These are phyloP conservation scores for Candida koratica DNA, from an alignment of 805 yeast species.

Conservation along the genomic window DNA sequence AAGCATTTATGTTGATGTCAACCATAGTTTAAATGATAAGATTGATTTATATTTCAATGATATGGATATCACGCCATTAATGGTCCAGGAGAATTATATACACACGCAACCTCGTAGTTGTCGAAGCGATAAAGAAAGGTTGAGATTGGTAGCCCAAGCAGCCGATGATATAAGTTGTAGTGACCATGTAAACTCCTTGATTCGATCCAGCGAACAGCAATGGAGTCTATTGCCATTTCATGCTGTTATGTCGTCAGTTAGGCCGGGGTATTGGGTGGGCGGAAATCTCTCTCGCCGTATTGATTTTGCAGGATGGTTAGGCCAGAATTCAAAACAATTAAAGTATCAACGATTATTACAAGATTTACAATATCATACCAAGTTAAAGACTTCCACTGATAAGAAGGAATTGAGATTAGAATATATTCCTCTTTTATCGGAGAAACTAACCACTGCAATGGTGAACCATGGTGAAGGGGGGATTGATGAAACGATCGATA, in stretches of 20 bases:
- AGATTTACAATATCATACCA: slow-evolving; percentile 83
- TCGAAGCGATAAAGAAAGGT: slow-evolving; percentile 45
- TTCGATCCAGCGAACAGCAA: slow-evolving; percentile 87
- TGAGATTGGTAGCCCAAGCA: slow-evolving; percentile 67
- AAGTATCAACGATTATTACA: slow-evolving; percentile 77
- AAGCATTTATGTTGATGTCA: slow-evolving; percentile 50
- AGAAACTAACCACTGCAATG: slow-evolving; percentile 58
- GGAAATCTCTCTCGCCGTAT: slow-evolving; percentile 69
- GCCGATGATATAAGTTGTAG: slow-evolving; percentile 84
- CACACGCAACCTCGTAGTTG: slow-evolving; percentile 54
- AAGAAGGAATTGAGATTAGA: slow-evolving; percentile 70
- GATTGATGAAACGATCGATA: slow-evolving; percentile 57
- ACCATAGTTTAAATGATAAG: slow-evolving; percentile 69
- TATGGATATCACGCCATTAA: slow-evolving; percentile 88
- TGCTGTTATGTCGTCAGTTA: slow-evolving; percentile 78
- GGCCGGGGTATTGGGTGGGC: slow-evolving; percentile 70
- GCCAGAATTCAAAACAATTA: slow-evolving; percentile 80
- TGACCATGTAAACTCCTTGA: slow-evolving; percentile 74
- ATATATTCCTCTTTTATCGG: slow-evolving; percentile 63
- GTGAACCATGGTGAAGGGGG: slow-evolving; percentile 55
- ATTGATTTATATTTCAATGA: slow-evolving; percentile 90
- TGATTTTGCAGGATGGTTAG: slow-evolving; percentile 82
- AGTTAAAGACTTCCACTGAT: slow-evolving; percentile 74
- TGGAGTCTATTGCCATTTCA: slow-evolving; percentile 93
- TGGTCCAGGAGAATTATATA: slow-evolving; percentile 93